Conservation (phyloP, 345 rosid genomes). For the Lenwebbia sp. region DNA sequence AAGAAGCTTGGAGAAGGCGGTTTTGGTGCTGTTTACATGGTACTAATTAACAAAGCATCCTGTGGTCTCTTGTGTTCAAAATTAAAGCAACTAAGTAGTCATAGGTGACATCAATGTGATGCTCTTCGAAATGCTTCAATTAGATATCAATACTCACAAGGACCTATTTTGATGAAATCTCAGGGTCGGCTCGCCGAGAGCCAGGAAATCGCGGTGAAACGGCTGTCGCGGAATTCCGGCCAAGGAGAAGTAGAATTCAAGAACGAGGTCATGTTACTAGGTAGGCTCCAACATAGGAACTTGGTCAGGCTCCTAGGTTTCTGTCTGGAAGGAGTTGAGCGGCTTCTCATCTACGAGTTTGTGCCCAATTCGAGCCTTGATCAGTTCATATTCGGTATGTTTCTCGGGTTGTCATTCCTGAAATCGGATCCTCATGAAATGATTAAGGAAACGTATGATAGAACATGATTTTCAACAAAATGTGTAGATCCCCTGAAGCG, state of each 20-base stretch:
- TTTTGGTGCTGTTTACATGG: slow-evolving; percentile 19
- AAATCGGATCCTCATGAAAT: not conserved
- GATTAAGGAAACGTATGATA: not conserved
- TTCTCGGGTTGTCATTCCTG: not conserved
- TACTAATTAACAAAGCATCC: not conserved
- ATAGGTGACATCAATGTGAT: not conserved
- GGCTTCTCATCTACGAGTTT: slow-evolving; percentile 34
- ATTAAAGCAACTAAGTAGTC: not conserved
- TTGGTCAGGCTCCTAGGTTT: slow-evolving; percentile 31
- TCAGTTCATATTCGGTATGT: slow-evolving; percentile 23
- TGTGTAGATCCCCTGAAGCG: slow-evolving; percentile 13
- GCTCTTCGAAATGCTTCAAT: not conserved
- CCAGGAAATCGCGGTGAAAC: slow-evolving; percentile 20
- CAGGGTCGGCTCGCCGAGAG: slow-evolving; percentile 11
- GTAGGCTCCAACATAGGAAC: slow-evolving; percentile 35
- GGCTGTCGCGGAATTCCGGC: slow-evolving; percentile 13
- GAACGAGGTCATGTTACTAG: slow-evolving; percentile 26
- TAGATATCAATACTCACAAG: too few relatives aligned
- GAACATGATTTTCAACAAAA: not conserved
- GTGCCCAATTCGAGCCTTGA: slow-evolving; percentile 37
- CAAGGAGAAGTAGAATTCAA: slow-evolving; percentile 30
- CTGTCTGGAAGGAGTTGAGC: slow-evolving; percentile 24
- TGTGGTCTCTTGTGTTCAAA: not conserved
- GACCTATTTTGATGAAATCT: not conserved
- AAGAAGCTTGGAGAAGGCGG: slow-evolving; percentile 21